Conservation (phyloP, 768 basidiomycete species). For the Tricholoma saponaceum region DNA sequence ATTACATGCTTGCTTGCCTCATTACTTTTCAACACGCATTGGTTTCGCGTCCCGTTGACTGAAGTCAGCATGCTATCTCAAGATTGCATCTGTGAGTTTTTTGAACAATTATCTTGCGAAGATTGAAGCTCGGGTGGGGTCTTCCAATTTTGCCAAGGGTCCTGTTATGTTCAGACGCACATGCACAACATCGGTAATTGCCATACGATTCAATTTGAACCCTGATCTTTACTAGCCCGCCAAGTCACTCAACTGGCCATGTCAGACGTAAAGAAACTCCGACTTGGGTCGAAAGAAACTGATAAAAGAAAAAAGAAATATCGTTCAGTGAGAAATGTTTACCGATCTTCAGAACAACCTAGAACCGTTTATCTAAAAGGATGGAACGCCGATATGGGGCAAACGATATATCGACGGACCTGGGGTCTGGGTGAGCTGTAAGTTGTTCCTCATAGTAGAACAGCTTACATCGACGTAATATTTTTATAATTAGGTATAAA, state of each 20-base stretch:
- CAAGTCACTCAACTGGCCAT: background rate
- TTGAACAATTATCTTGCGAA: too few relatives aligned
- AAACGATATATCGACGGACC: constrained; percentile 72
- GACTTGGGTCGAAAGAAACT: background rate
- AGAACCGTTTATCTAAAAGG: constrained; percentile 31
- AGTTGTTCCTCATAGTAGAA: constrained; percentile 12
- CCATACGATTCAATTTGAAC: background rate
- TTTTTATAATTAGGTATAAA: constrained; percentile 62
- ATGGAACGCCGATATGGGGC: constrained; percentile 64
- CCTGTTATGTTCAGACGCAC: background rate
- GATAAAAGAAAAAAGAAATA: constrained; percentile 44
- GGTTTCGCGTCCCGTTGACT: too few relatives aligned
- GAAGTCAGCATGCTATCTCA: too few relatives aligned
- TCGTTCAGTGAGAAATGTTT: constrained; percentile 36
- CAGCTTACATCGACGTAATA: background rate
- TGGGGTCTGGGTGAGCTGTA: constrained; percentile 81
- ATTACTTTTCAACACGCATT: too few relatives aligned
- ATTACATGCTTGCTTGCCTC: too few relatives aligned
- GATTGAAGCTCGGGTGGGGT: too few relatives aligned
- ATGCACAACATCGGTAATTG: background rate
- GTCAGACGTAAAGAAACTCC: background rate
- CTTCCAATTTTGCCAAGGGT: too few relatives aligned
- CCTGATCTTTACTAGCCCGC: too few relatives aligned
- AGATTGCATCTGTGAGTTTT: too few relatives aligned
- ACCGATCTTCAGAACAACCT: background rate